A percentile compares a stretch with the other conserved stretches of the same genome.
Evolutionary conservation across 768 basidiomycete genomes (phyloP).

Genomic region (Goffeauzyma gilvescens): DNA sequence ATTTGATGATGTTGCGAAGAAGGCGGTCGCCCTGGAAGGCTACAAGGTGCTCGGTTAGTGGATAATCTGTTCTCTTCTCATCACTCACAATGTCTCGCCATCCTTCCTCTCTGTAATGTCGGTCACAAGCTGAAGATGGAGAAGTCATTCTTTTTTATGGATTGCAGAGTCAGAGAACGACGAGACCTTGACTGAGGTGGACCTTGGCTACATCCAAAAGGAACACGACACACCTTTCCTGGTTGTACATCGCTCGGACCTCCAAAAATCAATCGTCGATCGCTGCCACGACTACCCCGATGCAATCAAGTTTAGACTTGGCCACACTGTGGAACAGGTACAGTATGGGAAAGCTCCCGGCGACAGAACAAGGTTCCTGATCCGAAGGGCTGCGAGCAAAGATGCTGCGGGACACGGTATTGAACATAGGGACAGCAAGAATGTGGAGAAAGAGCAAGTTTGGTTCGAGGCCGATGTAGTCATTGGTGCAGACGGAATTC

Average conservation of each 20-base stretch:
- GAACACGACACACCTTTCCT: constrained; percentile 30
- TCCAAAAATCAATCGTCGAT: constrained; percentile 28
- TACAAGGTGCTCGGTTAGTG: constrained; percentile 25
- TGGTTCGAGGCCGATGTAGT: constrained; percentile 32
- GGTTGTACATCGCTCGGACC: constrained; percentile 31
- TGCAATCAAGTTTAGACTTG: constrained; percentile 25
- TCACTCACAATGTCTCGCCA: neutral
- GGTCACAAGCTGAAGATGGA: no score
- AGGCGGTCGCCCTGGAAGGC: constrained; percentile 25
- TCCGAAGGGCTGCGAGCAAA: no score
- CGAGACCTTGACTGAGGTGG: constrained; percentile 27
- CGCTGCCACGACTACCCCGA: constrained; percentile 22
- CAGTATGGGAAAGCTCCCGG: no score
- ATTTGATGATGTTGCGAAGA: constrained; percentile 20
- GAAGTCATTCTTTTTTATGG: no score
- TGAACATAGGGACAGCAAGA: no score
- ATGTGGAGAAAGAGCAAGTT: constrained; percentile 9
- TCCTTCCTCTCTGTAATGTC: no score
- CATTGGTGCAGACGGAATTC: constrained; percentile 35
- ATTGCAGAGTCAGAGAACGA: constrained; percentile 23
- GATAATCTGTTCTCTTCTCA: neutral
- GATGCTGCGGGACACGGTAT: no score
- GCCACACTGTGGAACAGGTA: constrained; percentile 20
- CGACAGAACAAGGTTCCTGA: no score
- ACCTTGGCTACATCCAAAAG: constrained; percentile 24